These are phyloP conservation scores for Ceratobasidium sp. DNA, from an alignment of 1,284 basidiomycete species.

Conservation along the genomic window DNA sequence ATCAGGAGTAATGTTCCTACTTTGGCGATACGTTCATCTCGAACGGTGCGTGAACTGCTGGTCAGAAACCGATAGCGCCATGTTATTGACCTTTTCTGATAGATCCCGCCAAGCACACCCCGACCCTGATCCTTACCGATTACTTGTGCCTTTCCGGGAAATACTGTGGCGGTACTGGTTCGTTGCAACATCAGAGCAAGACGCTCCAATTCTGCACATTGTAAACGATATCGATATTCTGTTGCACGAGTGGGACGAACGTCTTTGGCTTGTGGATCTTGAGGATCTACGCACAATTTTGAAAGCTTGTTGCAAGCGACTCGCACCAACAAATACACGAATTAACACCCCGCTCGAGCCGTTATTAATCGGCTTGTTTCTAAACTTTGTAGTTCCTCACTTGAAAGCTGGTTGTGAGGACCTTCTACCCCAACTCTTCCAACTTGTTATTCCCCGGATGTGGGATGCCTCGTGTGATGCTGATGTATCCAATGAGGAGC, in stretches of 20 bases:
- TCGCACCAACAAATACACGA: background rate
- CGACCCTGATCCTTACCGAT: background rate
- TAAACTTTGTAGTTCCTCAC: background rate
- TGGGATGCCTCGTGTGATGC: background rate
- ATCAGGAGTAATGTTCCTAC: background rate
- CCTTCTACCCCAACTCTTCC: background rate
- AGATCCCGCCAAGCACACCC: background rate
- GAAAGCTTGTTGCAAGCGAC: background rate
- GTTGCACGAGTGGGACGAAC: background rate
- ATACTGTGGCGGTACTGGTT: conserved; percentile 2
- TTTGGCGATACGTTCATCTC: background rate
- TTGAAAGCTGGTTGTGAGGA: background rate
- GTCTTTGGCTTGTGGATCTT: background rate
- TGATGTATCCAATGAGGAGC: background rate
- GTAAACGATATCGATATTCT: background rate
- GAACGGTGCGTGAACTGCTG: background rate
- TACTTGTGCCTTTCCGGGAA: background rate
- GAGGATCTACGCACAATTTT: background rate
- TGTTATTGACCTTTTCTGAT: background rate
- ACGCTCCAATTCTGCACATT: background rate
- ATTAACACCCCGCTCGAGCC: background rate
- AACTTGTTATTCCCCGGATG: background rate
- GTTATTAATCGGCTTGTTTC: background rate
- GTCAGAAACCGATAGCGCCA: background rate
- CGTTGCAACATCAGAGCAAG: background rate